phyloP scores from a whole-genome alignment of 2,329 filamentous ascomycete genomes.

The Aspergillus brasiliensis region DNA sequence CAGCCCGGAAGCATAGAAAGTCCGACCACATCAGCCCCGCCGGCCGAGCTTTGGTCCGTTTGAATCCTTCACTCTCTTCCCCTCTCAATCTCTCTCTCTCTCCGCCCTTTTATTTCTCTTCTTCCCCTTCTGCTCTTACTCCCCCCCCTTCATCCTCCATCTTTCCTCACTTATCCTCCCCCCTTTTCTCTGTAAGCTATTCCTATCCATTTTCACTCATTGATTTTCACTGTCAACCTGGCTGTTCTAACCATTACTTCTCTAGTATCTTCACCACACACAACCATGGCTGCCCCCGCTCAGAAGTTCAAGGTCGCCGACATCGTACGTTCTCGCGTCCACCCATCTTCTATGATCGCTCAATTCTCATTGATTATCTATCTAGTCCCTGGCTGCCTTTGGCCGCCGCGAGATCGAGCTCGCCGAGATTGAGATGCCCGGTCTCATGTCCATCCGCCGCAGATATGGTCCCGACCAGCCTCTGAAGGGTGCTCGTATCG shows the following conservation, averaged over 20 bases:
- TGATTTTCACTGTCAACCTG: constrained; percentile 9
- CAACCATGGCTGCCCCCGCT: constrained; percentile 71
- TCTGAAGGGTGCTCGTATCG: constrained; percentile 90
- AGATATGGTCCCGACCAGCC: constrained; percentile 95
- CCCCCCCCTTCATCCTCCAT: constrained; percentile 5
- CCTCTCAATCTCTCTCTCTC: constrained; percentile 1
- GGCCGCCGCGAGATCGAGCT: constrained; percentile 99
- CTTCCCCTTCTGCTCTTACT: constrained; percentile 11
- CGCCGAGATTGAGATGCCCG: constrained; percentile 94
- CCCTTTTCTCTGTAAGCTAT: neutral
- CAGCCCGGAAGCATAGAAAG: constrained; percentile 5
- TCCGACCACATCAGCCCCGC: constrained; percentile 10
- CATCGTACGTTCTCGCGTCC: constrained; percentile 58
- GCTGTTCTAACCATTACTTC: neutral
- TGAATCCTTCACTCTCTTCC: neutral
- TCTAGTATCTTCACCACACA: constrained; percentile 7
- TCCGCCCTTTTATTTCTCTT: constrained; percentile 11
- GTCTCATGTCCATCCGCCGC: constrained; percentile 89
- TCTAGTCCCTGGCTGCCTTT: constrained; percentile 84
- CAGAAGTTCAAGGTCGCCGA: constrained; percentile 98
- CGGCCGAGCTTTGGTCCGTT: neutral
- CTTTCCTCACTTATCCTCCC: constrained; percentile 8
- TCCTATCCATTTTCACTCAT: neutral
- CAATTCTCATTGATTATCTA: neutral
- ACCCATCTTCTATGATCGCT: neutral